Conservation (phyloP, 2,329 filamentous ascomycete species). For the Trichoderma polysporum region DNA sequence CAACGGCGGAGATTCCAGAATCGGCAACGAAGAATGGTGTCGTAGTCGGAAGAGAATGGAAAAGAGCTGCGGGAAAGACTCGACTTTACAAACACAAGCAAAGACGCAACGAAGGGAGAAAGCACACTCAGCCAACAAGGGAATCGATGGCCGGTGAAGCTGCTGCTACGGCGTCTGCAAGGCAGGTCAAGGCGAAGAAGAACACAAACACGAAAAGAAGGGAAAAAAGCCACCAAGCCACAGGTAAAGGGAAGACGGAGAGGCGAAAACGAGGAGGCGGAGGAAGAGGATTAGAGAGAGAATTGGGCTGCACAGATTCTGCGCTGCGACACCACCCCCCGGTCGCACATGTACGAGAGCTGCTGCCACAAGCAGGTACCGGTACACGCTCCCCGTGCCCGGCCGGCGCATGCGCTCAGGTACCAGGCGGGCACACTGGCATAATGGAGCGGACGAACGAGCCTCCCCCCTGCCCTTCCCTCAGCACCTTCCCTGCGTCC, state of each 20-base stretch:
- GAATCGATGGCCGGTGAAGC: slow-evolving; percentile 5
- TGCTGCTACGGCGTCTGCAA: slow-evolving; percentile 17
- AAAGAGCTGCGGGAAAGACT: slow-evolving; percentile 10
- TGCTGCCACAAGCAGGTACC: neutral
- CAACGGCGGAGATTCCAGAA: slow-evolving; percentile 32
- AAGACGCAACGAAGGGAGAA: slow-evolving; percentile 18
- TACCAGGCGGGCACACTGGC: neutral
- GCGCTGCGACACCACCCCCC: slow-evolving; percentile 15
- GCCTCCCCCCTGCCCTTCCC: neutral
- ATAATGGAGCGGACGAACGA: slow-evolving; percentile 2
- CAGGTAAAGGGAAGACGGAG: slow-evolving; percentile 16
- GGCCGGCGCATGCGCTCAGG: neutral
- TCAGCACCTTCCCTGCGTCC: slow-evolving; percentile 12
- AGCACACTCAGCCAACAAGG: slow-evolving; percentile 9
- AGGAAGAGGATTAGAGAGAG: slow-evolving; percentile 17
- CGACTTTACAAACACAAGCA: slow-evolving; percentile 17
- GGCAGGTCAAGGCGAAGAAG: slow-evolving; percentile 11
- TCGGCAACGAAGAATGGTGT: slow-evolving; percentile 23
- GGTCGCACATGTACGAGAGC: neutral
- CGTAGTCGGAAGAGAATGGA: slow-evolving; percentile 11
- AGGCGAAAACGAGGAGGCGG: slow-evolving; percentile 21
- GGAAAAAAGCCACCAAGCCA: slow-evolving; percentile 16
- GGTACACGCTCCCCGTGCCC: neutral
- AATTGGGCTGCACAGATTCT: slow-evolving; percentile 5
- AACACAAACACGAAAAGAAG: slow-evolving; percentile 24